Percentiles rank a stretch among this genome's conserved stretches.
These are phyloP conservation scores for Penicillium occitanis DNA, from an alignment of 2,329 filamentous ascomycete genomes.

Conservation along the genomic window DNA sequence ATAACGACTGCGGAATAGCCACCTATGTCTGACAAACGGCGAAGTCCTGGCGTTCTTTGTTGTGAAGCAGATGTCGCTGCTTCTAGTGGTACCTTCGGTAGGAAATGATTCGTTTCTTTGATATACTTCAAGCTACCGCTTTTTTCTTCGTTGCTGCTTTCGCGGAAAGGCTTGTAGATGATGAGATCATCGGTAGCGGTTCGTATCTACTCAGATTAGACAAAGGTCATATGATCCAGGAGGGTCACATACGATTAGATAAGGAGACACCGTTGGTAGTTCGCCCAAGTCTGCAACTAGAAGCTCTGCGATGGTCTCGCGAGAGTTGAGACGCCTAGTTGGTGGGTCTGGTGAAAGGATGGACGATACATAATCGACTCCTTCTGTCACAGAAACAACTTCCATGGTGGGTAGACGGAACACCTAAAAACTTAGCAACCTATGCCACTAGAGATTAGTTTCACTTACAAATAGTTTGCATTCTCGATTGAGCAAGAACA, in stretches of 20 bases:
- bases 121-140: slow-evolving; percentile 62
- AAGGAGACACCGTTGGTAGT: slow-evolving; percentile 65
- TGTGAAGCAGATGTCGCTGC: slow-evolving; percentile 43
- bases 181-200: slow-evolving; percentile 78
- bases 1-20: slow-evolving; percentile 82
- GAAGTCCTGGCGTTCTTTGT: slow-evolving; percentile 46
- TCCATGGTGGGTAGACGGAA: slow-evolving; percentile 74
- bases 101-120: slow-evolving; percentile 67
- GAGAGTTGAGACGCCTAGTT: slow-evolving; percentile 67
- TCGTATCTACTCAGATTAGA: slow-evolving; percentile 59
- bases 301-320: slow-evolving; percentile 75
- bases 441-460: not conserved
- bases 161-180: slow-evolving; percentile 78
- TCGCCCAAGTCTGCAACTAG: slow-evolving; percentile 84
- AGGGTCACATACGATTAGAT: slow-evolving; percentile 69
- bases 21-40: slow-evolving; percentile 54
- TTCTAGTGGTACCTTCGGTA: slow-evolving; percentile 60
- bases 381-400: slow-evolving; percentile 72
- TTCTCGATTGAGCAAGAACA: slow-evolving; percentile 75
- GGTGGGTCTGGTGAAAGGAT: slow-evolving; percentile 70
- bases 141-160: slow-evolving; percentile 26
- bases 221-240: not conserved
- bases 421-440: slow-evolving; percentile 51
- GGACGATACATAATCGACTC: slow-evolving; percentile 74
- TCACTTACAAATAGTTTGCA: slow-evolving; percentile 70